These are phyloP conservation scores for Colletotrichum camelliae DNA, from an alignment of 2,329 filamentous ascomycete genomes.

Conservation along the genomic window DNA sequence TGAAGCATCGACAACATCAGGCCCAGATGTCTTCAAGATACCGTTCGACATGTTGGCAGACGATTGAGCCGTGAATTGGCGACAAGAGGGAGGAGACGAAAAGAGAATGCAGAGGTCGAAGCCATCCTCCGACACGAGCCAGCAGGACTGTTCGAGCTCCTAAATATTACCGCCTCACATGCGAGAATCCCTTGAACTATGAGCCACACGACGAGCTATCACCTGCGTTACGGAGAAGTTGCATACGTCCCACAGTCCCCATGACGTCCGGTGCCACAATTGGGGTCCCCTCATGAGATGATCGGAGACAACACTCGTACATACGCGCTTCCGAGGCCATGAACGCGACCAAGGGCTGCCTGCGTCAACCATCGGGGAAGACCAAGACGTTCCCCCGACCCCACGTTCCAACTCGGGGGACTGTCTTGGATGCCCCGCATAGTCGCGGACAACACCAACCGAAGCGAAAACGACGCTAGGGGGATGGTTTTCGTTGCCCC, in stretches of 20 bases:
- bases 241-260: background rate
- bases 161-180: background rate
- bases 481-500: conserved; percentile 20
- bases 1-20: conserved; percentile 46
- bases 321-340: background rate
- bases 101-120: background rate
- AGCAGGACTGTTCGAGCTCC: background rate
- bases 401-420: background rate
- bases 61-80: background rate
- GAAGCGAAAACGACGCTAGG: conserved; percentile 27
- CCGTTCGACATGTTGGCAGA: background rate
- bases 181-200: background rate
- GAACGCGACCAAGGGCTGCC: background rate
- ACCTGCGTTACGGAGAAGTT: background rate
- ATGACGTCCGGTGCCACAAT: background rate
- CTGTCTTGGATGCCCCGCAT: background rate
- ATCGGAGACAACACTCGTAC: background rate
- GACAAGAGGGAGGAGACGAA: background rate
- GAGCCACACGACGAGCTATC: background rate
- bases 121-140: background rate
- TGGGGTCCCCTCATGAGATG: background rate
- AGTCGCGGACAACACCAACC: background rate
- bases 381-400: background rate
- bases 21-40: conserved; percentile 16
- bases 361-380: background rate